phyloP scores from a whole-genome alignment of 176 grass and related monocot species.

The Oryza longistaminata region DNA sequence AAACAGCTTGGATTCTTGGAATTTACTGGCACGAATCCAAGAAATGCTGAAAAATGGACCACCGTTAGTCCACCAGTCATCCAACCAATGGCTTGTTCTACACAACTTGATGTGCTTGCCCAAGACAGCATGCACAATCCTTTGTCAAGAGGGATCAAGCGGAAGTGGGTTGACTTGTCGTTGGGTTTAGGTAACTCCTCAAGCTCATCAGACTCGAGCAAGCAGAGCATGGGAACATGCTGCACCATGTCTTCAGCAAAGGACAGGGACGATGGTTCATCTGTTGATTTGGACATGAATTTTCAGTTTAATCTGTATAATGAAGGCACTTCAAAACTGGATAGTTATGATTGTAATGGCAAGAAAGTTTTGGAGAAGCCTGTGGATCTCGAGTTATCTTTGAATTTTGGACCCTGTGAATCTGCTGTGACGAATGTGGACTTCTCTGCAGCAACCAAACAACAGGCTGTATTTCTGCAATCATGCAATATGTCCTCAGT shows the following conservation, averaged over 20 bases:
- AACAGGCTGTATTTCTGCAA: constrained; percentile 29
- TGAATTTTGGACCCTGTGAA: constrained; percentile 57
- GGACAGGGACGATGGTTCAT: constrained; percentile 53
- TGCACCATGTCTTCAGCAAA: constrained; percentile 62
- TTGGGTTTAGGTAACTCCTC: constrained; percentile 52
- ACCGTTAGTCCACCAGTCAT: constrained; percentile 20
- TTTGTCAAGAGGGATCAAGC: constrained; percentile 52
- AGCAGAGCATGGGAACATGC: constrained; percentile 55
- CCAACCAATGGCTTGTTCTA: constrained; percentile 13
- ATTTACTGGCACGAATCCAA: constrained; percentile 27
- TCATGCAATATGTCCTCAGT: constrained; percentile 34
- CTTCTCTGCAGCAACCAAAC: constrained; percentile 10
- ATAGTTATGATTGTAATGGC: constrained; percentile 25
- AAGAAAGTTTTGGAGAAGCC: constrained; percentile 32
- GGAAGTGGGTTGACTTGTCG: constrained; percentile 59
- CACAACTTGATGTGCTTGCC: constrained; percentile 30
- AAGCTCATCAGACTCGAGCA: constrained; percentile 61
- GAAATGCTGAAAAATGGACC: constrained; percentile 23
- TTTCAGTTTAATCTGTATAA: constrained; percentile 56
- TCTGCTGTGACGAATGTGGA: constrained; percentile 57
- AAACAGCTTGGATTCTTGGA: constrained; percentile 10
- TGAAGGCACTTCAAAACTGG: constrained; percentile 34
- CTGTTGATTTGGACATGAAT: constrained; percentile 40
- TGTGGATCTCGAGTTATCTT: constrained; percentile 60
- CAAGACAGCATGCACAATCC: constrained; percentile 19